Percentiles rank a stretch among this genome's conserved stretches.
phyloP scores from a whole-genome alignment of 257 asterid genomes.

The Prunella vulgaris region DNA sequence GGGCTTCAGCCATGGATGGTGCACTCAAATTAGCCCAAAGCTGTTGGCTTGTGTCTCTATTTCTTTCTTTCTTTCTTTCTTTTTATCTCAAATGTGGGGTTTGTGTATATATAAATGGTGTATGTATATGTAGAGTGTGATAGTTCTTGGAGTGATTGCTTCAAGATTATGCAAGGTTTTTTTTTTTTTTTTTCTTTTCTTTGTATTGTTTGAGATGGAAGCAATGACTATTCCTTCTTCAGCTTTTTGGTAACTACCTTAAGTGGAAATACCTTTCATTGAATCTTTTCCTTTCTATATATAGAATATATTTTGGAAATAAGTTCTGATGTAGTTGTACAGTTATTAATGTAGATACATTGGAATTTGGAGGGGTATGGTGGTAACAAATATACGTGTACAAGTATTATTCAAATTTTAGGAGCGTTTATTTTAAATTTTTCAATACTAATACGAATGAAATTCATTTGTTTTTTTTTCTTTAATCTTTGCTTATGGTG shows the following conservation, averaged over 20 bases:
- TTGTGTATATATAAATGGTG: not conserved
- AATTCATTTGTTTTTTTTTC: too few relatives aligned
- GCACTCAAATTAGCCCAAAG: constrained; percentile 34
- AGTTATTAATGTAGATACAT: not conserved
- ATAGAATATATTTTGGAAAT: constrained; percentile 25
- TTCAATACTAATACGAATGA: too few relatives aligned
- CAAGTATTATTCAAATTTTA: not conserved
- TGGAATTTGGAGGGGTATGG: too few relatives aligned
- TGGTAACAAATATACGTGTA: not conserved
- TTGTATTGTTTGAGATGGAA: constrained; percentile 54
- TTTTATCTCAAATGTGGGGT: not conserved
- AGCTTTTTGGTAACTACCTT: constrained; percentile 25
- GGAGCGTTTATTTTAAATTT: too few relatives aligned
- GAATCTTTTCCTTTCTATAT: constrained; percentile 39
- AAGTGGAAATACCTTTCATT: constrained; percentile 40
- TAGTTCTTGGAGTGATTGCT: constrained; percentile 46
- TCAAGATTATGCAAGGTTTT: constrained; percentile 49
- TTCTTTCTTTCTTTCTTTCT: too few relatives aligned
- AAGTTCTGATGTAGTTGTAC: not conserved
- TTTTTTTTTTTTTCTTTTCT: not conserved
- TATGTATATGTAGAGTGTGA: constrained; percentile 10
- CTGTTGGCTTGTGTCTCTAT: not conserved
- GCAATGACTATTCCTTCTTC: constrained; percentile 49
- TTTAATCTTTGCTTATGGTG: too few relatives aligned
- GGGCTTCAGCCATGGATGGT: constrained; percentile 57